Evolutionary conservation across 2,329 filamentous ascomycete species (phyloP), one percentile per base, ranked within the genome.

Genomic region (Sphaerulina populicola): DNA sequence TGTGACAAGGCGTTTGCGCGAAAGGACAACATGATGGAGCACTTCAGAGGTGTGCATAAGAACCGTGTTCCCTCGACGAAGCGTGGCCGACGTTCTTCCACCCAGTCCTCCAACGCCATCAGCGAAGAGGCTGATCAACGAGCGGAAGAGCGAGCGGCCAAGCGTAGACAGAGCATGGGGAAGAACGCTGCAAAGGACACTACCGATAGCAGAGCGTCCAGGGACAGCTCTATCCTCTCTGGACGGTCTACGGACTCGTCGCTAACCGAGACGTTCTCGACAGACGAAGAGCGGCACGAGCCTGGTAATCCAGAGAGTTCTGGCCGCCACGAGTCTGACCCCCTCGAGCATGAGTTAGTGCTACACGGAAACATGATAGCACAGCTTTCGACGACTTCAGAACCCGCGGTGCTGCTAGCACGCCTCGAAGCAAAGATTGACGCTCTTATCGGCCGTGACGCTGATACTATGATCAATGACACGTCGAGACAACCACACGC

Each of bases 391-490:
- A 27, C 23, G 23, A 27, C 31, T 27, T 14, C 30, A 30, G 35
- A 46, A 29, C n/a, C 12, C 37, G 36, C 53, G 23, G 33, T 38
- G 33, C 40, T 41, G 3, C 38, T 56, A 31, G 51, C 51, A 27
- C 54, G 54, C 29, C 31, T 56, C 7, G 54, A 56, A 38, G 47
- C 54, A 10, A 56, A 53, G 23, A 53, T 56, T n/a, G 51, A 53
- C 15, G 42, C 44, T 14, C 35, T 55, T 18, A 31, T 53, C 30
- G 23, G 27, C 27, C 27, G 29, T 14, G 9, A 12, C 21, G 10
- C 42, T 11, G 23, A 27, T 23, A 44, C 23, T 21, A 15, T 29
- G 2, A 35, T 45, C 14, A 42, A 48, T 27, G 23, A 21, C 44
- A 40, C 33, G 14, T 30, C 36, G 30, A 15, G 21, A 5, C 35